Evolutionary conservation across 2,329 filamentous ascomycete species (phyloP), one percentile per base, ranked within the genome.

Genomic region (Aspergillus luchuensis): DNA sequence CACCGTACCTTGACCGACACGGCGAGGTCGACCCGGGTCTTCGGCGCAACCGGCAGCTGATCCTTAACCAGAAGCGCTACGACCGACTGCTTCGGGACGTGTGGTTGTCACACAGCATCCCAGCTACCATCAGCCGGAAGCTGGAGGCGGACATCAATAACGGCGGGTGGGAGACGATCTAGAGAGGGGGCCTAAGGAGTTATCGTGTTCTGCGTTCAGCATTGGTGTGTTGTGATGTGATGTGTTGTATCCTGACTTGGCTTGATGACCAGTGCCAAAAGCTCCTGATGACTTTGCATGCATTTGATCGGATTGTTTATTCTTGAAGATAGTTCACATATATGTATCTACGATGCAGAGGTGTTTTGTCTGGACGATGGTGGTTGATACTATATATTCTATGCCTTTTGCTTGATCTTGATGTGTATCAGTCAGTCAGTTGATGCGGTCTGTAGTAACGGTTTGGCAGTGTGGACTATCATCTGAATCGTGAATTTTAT

Each of bases 71-170:
- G 80, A 94, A 91, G 77, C 84, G 95, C 66, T 99, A 98, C 76
- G 95, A 99, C 76, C 87, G 89, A 38, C 84, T 97, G 76, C 83
- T 97, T 59, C 84, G 95, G 54, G 91, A 89, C 67, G 87, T 93
- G 47, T 97, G 96, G 89, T 81, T 98, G 61, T 86, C 88, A 53
- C 92, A 97, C 69, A 89, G 90, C 4, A 87, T 99, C 28, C 93
- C 93, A 38, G 96, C 91, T 67, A 88, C 92, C 50, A 97, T 99
- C 73, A 91, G 90, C 66, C 84, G 95, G 66, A 94, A 92, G 77
- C 78, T 99, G 66, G 95, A 99, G 80, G 90, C 91, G 13, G 95
- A 99, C 75, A 92, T 97, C 48, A 99, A 99, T 73, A 97, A 92
- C 69, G 95, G 95, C 0, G 95, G 95, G 0, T 99, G 95, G 95